Percentiles rank a stretch among this genome's conserved stretches.
These are phyloP conservation scores for Eucommia ulmoides DNA, from an alignment of 257 asterid species.

Conservation along the genomic window DNA sequence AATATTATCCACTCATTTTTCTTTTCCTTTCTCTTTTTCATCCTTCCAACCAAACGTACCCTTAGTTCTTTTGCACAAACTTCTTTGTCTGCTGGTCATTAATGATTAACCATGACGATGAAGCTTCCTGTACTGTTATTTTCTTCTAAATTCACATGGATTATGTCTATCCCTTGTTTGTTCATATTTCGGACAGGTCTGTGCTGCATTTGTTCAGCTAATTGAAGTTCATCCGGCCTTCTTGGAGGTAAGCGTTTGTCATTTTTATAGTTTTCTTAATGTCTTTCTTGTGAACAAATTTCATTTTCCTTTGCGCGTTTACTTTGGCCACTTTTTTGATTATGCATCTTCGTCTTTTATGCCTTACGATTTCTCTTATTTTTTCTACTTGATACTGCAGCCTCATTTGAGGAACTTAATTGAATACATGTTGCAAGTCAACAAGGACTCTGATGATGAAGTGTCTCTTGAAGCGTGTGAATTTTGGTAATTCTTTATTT, in stretches of 20 bases:
- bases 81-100: too few relatives aligned
- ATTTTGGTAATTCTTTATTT: constrained; percentile 50
- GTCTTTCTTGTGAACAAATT: too few relatives aligned
- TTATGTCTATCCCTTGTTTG: too few relatives aligned
- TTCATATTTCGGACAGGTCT: constrained; percentile 69
- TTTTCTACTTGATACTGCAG: constrained; percentile 35
- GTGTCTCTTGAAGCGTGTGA: constrained; percentile 99
- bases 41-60: too few relatives aligned
- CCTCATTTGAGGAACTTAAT: constrained; percentile 80
- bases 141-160: too few relatives aligned
- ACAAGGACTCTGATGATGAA: constrained; percentile 84
- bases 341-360: not conserved
- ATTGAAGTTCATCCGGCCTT: constrained; percentile 71
- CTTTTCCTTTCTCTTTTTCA: too few relatives aligned
- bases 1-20: too few relatives aligned
- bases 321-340: not conserved
- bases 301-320: not conserved
- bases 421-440: constrained; percentile 81
- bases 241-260: constrained; percentile 46
- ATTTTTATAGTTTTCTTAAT: too few relatives aligned
- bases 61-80: too few relatives aligned
- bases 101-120: too few relatives aligned
- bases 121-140: too few relatives aligned
- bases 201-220: constrained; percentile 93
- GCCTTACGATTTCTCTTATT: constrained; percentile 19